Conservation (phyloP, 2,329 filamentous ascomycete genomes). For the Aspergillus ibericus region DNA sequence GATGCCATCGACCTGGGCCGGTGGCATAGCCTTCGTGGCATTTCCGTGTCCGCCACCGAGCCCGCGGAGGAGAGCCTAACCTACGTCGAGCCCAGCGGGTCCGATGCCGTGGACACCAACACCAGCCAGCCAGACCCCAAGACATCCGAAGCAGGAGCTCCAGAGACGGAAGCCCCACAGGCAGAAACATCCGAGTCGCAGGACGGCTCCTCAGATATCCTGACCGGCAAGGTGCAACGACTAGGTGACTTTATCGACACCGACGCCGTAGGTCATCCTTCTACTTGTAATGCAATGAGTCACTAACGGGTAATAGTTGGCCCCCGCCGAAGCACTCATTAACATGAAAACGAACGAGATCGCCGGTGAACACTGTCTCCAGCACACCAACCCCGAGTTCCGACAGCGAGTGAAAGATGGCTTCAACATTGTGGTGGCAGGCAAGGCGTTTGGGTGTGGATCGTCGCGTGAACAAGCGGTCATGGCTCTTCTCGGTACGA, state of each 20-base stretch:
- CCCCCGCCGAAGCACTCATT: conserved; percentile 42
- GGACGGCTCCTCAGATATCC: conserved; percentile 3
- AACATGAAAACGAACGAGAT: conserved; percentile 30
- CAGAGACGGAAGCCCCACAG: no score
- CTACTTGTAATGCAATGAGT: not conserved
- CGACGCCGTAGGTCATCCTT: conserved; percentile 28
- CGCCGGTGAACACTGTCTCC: conserved; percentile 43
- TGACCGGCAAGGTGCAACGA: conserved; percentile 40
- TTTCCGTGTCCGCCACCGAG: not conserved
- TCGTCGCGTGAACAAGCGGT: conserved; percentile 49
- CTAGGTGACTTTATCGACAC: conserved; percentile 51
- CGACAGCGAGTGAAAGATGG: conserved; percentile 38
- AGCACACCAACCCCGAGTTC: conserved; percentile 45
- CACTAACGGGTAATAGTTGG: conserved; percentile 30
- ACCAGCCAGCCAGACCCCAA: not conserved
- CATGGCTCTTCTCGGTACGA: conserved; percentile 39
- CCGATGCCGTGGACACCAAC: not conserved
- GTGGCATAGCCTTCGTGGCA: not conserved
- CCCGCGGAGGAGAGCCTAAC: not conserved
- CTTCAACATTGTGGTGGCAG: conserved; percentile 46
- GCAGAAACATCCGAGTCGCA: not conserved
- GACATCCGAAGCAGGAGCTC: not conserved
- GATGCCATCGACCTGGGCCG: conserved; percentile 29
- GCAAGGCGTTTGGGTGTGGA: conserved; percentile 49
- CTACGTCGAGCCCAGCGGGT: conserved; percentile 15